phyloP scores from a whole-genome alignment of 2,329 filamentous ascomycete species.

The Lachnellula suecica region DNA sequence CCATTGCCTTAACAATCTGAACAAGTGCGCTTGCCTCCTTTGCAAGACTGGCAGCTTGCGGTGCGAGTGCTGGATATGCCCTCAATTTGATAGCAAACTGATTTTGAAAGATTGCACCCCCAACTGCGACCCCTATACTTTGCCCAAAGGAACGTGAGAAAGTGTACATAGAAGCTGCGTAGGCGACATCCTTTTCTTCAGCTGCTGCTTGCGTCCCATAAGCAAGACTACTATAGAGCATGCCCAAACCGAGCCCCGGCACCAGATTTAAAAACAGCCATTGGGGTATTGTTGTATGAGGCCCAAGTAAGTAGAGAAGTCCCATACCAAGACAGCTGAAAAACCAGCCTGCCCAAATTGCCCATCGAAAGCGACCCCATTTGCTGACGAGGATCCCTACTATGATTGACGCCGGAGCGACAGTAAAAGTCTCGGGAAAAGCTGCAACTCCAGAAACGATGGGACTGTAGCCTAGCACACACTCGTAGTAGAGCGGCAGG shows the following conservation, averaged over 20 bases:
- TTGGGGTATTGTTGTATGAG: constrained; percentile 4
- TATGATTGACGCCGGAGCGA: constrained; percentile 56
- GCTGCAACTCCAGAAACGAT: constrained; percentile 52
- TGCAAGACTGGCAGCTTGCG: not conserved
- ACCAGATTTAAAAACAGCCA: constrained; percentile 15
- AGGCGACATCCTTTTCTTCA: constrained; percentile 28
- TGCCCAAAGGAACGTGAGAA: constrained; percentile 65
- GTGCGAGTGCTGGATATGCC: not conserved
- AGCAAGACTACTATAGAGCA: constrained; percentile 51
- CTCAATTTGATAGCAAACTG: constrained; percentile 24
- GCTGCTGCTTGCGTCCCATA: constrained; percentile 34
- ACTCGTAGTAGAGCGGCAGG: constrained; percentile 45
- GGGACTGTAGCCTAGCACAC: constrained; percentile 49
- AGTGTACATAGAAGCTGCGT: constrained; percentile 58
- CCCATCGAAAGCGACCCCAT: constrained; percentile 47
- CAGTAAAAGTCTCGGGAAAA: constrained; percentile 59
- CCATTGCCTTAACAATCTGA: not conserved
- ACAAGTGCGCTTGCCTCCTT: constrained; percentile 1
- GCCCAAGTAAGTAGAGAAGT: constrained; percentile 23
- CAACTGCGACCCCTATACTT: constrained; percentile 60
- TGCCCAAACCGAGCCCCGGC: constrained; percentile 12
- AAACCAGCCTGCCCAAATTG: constrained; percentile 55
- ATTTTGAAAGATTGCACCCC: constrained; percentile 68
- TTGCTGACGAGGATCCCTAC: constrained; percentile 43
- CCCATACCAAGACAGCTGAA: constrained; percentile 57